Base-by-base conservation (phyloP, 1,284 basidiomycete species). In the Laetiporus sulphureus region DNA sequence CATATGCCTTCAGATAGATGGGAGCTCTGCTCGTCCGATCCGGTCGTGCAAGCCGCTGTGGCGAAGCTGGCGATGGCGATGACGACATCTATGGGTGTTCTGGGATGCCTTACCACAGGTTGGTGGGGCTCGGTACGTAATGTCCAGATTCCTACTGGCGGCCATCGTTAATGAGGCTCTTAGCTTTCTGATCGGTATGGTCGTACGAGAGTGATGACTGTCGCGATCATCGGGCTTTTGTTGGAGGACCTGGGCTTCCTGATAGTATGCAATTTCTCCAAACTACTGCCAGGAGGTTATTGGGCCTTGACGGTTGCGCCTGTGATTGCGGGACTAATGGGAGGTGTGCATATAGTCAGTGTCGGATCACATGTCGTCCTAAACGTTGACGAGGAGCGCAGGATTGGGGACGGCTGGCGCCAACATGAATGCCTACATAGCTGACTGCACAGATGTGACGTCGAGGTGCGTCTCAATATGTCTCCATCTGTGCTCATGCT, bases 181-280 rank as follows among this genome's bases (percentile, higher is more conserved):
- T 30, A 88, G 75, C 72, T 85, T 19, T 91, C 89, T 0, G 93
- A 96, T 59, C 72, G 86, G 13, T 63, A 74, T 52, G 93, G 93
- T 10, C 79, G 93, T 20, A 78, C 73, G 1, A 66, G 61, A 20
- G 71, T 91, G 37, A 62, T 95, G 58, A 69, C 77, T 6, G 62
- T 85, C 23, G 73, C 79, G 5, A 60, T 82, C 38, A 34, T 78
- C 5, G 88, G 90, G 5, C 56, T 86, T 5, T 58, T 93, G 20
- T 45, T 80, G 32, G 76, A 72, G 52, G 85, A 91, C 51, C 51
- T 76, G 20, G 77, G 67, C 47, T 83, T 91, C 52, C 71, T 92
- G 38, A 54, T 82, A 39, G 82, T 87, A 7, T 69, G 77, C 23
- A 67, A 65, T 38, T 83, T 73, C 59, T 75, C 75, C 25, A 64